Evolutionary conservation across 169 alveolate species (phyloP).

Genomic region (Plasmodium knowlesi): DNA sequence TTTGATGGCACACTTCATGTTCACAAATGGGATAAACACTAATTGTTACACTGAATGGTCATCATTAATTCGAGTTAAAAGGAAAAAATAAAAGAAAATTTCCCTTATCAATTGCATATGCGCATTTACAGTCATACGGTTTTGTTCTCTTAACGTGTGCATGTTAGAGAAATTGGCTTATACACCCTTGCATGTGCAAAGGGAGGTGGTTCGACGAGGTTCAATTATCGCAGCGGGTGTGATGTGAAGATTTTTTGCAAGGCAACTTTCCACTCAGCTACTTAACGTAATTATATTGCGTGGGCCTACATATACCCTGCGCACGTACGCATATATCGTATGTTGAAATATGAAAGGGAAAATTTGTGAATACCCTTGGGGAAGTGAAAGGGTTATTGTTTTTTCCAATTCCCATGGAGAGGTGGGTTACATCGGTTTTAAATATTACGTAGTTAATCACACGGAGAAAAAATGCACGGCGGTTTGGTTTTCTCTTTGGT

Average conservation of each 20-base stretch:
- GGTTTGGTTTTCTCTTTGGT: background rate
- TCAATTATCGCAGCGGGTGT: background rate
- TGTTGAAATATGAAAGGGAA: background rate
- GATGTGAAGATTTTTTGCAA: background rate
- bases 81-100: background rate
- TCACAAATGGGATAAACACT: background rate
- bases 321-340: background rate
- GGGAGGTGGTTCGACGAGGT: background rate
- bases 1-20: background rate
- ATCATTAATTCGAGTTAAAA: background rate
- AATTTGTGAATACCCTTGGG: background rate
- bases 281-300: background rate
- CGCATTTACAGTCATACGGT: background rate
- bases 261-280: background rate
- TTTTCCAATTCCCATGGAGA: background rate
- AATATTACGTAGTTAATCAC: background rate
- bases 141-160: background rate
- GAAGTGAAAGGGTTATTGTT: background rate
- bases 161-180: background rate
- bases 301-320: background rate
- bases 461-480: background rate
- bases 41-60: background rate
- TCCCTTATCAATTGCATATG: background rate
- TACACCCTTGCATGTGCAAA: background rate
- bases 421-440: background rate